These are phyloP conservation scores for Torulaspora microellipsoides DNA, from an alignment of 805 yeast species.

Conservation along the genomic window DNA sequence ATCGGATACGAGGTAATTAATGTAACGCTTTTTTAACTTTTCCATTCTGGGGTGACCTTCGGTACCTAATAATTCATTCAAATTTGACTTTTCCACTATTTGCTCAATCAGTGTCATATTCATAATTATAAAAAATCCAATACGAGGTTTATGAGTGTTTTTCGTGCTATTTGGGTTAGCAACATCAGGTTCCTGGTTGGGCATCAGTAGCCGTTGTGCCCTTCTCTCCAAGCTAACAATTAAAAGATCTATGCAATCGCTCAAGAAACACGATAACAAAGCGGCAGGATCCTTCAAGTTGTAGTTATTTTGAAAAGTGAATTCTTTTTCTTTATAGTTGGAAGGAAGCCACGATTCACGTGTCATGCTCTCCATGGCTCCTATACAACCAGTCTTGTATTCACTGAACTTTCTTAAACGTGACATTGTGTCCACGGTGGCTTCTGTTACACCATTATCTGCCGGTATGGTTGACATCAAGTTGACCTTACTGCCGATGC, in stretches of 20 bases:
- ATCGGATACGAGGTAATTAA: conserved; percentile 63
- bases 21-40: conserved; percentile 65
- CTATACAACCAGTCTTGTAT: conserved; percentile 46
- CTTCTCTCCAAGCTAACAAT: conserved; percentile 59
- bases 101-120: conserved; percentile 74
- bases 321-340: conserved; percentile 37
- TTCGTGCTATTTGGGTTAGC: conserved; percentile 20
- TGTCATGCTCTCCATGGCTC: conserved; percentile 46
- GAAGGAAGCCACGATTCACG: conserved; percentile 68
- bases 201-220: conserved; percentile 40
- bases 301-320: conserved; percentile 17
- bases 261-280: conserved; percentile 59
- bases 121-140: conserved; percentile 69
- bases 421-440: conserved; percentile 68
- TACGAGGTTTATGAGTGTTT: conserved; percentile 34
- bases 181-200: conserved; percentile 24
- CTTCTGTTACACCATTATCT: conserved; percentile 68
- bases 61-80: conserved; percentile 50
- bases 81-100: conserved; percentile 54
- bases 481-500: conserved; percentile 49
- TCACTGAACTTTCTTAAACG: conserved; percentile 61
- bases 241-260: conserved; percentile 76
- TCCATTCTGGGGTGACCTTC: conserved; percentile 60
- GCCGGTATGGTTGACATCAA: conserved; percentile 48
- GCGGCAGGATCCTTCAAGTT: conserved; percentile 36